phyloP scores from a whole-genome alignment of 805 yeast genomes.

The Ogataea corticis region DNA sequence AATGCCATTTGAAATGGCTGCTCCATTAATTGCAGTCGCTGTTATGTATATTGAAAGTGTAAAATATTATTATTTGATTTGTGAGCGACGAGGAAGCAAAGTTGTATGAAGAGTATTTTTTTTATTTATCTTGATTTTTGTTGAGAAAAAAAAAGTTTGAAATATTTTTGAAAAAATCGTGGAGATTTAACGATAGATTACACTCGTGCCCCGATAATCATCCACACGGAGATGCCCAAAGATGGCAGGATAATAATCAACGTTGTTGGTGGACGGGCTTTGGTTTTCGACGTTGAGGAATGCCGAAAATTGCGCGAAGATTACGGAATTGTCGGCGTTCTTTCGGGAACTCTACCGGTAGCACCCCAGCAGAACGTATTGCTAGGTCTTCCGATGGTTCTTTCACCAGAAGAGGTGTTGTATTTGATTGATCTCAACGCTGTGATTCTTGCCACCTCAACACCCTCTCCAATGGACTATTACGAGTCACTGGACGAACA shows the following conservation, averaged over 20 bases:
- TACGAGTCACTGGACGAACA: too few species aligned
- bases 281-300: constrained; percentile 59
- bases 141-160: neutral
- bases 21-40: neutral
- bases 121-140: neutral
- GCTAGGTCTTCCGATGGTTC: constrained; percentile 76
- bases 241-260: constrained; percentile 32
- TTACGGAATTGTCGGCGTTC: constrained; percentile 70
- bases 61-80: constrained; percentile 16
- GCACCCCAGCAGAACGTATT: constrained; percentile 96
- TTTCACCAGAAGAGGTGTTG: constrained; percentile 70
- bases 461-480: neutral
- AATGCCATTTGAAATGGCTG: constrained; percentile 5
- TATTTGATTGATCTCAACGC: constrained; percentile 50
- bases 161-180: neutral
- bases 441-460: constrained; percentile 11
- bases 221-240: neutral
- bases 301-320: constrained; percentile 53
- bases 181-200: neutral
- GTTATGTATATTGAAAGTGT: constrained; percentile 20
- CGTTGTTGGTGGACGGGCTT: constrained; percentile 43
- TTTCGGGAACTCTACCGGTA: constrained; percentile 79
- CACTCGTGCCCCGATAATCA: too few species aligned
- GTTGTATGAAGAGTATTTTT: neutral
- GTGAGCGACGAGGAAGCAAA: neutral